Conservation (phyloP, 495 filamentous ascomycete species). For the Podospora conica region DNA sequence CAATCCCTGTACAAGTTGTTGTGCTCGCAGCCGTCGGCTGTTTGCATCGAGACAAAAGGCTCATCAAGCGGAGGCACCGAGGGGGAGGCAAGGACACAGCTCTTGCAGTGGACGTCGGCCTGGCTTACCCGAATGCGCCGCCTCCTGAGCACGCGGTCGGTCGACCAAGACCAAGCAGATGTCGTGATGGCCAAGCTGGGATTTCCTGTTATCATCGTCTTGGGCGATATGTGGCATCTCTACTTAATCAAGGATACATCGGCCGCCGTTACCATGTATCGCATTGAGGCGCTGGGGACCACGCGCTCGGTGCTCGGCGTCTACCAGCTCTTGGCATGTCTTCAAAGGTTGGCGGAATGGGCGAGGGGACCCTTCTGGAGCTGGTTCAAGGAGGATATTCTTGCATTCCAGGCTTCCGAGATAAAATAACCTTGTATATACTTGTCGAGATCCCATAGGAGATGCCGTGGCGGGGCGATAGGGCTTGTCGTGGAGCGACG, state of each 20-base stretch:
- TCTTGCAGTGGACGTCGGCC: background rate
- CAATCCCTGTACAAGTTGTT: background rate
- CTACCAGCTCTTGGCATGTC: background rate
- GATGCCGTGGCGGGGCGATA: too few species aligned
- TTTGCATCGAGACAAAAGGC: slow-evolving; percentile 2
- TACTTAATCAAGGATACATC: background rate
- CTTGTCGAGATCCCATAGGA: too few species aligned
- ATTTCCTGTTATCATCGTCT: background rate
- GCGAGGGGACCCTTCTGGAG: background rate
- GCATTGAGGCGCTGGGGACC: background rate
- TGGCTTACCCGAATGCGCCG: slow-evolving; percentile 3
- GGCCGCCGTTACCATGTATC: background rate
- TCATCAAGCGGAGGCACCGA: background rate
- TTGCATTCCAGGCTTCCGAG: too few species aligned
- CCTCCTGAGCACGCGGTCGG: background rate
- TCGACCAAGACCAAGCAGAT: background rate
- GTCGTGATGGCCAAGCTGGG: slow-evolving; percentile 3
- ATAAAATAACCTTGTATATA: too few species aligned
- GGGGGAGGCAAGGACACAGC: slow-evolving; percentile 1
- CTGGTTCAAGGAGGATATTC: slow-evolving; percentile 4
- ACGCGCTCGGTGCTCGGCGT: slow-evolving; percentile 1
- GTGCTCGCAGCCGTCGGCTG: background rate
- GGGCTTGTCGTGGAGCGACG: too few species aligned
- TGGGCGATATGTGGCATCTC: background rate
- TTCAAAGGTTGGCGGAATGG: background rate